Percentiles rank a stretch among this genome's conserved stretches.
These are phyloP conservation scores for Didymella glomerata DNA, from an alignment of 2,329 filamentous ascomycete species.

Conservation along the genomic window DNA sequence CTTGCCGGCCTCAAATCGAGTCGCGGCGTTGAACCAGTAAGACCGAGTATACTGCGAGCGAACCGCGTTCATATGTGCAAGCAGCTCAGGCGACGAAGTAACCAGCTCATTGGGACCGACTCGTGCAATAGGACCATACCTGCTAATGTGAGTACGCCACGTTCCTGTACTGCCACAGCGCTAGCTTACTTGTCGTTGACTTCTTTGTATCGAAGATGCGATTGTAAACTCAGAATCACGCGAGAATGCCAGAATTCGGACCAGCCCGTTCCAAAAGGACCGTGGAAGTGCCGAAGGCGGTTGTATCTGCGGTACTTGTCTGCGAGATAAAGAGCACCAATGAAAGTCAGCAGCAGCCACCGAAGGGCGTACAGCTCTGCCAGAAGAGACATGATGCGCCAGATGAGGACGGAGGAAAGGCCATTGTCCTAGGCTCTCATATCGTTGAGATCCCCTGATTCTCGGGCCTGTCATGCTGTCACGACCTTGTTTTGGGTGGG, in stretches of 20 bases:
- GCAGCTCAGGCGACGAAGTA: slow-evolving; percentile 58
- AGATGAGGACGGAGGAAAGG: background rate
- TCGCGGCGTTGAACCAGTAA: slow-evolving; percentile 42
- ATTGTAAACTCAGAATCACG: slow-evolving; percentile 25
- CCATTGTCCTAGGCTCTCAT: background rate
- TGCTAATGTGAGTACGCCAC: slow-evolving; percentile 13
- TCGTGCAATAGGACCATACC: slow-evolving; percentile 50
- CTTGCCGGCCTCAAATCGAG: slow-evolving; percentile 58
- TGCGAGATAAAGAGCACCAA: slow-evolving; percentile 16
- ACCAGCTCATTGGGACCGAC: slow-evolving; percentile 59
- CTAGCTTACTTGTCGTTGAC: slow-evolving; percentile 19
- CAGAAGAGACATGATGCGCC: slow-evolving; percentile 17
- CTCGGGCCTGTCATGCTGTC: background rate
- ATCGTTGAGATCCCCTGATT: background rate
- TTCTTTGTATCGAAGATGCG: slow-evolving; percentile 32
- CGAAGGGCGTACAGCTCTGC: slow-evolving; percentile 19
- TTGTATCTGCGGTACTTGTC: slow-evolving; percentile 26
- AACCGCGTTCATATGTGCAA: slow-evolving; percentile 53
- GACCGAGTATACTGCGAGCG: slow-evolving; percentile 52
- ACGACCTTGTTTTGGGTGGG: slow-evolving; percentile 2
- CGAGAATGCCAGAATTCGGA: slow-evolving; percentile 35
- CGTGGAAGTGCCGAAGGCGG: slow-evolving; percentile 32
- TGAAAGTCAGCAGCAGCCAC: slow-evolving; percentile 20
- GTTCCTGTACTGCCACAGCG: background rate
- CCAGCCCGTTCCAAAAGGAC: slow-evolving; percentile 36